Conservation (phyloP, 1,284 basidiomycete species). For the Mycosarcoma mackinlayi region DNA sequence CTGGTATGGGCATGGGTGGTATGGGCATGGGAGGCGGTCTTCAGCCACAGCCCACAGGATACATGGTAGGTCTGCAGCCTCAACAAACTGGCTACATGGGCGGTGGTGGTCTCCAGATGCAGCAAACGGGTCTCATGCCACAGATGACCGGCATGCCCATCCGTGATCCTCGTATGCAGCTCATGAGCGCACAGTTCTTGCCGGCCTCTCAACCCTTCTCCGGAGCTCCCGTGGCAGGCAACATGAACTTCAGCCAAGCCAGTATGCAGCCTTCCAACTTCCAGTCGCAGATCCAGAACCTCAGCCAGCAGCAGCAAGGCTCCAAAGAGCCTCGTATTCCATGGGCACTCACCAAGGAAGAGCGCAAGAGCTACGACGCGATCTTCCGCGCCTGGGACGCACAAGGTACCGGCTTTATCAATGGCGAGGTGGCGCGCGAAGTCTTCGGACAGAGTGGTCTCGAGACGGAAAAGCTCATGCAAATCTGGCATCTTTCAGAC, state of each 20-base stretch:
- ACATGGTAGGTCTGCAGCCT: conserved; percentile 52
- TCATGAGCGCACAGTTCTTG: conserved; percentile 67
- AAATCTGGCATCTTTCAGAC: conserved; percentile 78
- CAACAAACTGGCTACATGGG: conserved; percentile 56
- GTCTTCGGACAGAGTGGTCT: conserved; percentile 96
- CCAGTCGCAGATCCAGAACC: conserved; percentile 62
- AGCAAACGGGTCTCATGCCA: conserved; percentile 64
- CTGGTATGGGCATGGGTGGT: conserved; percentile 54
- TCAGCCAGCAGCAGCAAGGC: conserved; percentile 76
- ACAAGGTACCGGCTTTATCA: conserved; percentile 85
- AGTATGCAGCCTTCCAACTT: conserved; percentile 66
- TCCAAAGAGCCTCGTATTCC: conserved; percentile 80
- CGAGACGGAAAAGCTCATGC: conserved; percentile 87
- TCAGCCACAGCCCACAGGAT: conserved; percentile 58
- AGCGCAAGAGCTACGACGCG: conserved; percentile 96
- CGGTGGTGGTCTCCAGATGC: conserved; percentile 52
- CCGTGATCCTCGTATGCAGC: conserved; percentile 64
- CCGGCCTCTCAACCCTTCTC: conserved; percentile 65
- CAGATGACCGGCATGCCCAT: conserved; percentile 67
- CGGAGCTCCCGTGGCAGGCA: conserved; percentile 61
- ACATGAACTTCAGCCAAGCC: conserved; percentile 66
- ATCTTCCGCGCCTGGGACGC: conserved; percentile 97
- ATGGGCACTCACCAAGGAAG: conserved; percentile 87
- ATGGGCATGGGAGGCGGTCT: conserved; percentile 42
- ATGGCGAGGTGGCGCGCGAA: conserved; percentile 84